Base-by-base conservation (phyloP, 2,329 filamentous ascomycete genomes). In the Pseudocercospora eumusae region DNA sequence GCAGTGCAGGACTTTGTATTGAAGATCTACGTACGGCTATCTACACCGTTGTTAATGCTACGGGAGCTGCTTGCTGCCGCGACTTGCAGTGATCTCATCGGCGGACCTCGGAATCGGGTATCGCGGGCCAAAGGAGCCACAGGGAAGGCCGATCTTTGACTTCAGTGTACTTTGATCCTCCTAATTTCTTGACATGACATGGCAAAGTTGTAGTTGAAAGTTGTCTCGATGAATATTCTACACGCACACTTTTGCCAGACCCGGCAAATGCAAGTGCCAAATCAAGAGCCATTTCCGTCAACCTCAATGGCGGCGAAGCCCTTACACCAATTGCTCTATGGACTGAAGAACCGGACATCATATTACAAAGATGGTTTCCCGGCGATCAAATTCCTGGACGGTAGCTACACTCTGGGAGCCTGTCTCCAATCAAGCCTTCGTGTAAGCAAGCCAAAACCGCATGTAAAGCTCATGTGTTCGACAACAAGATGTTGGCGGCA, bases 51-150 rank as follows among this genome's bases (percentile, higher is more conserved):
- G 45, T 25, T 18, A 4, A 9, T 28, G 47, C 13, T 52, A 9
- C 6, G 18, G 18, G 47, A n/a, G 44, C 44, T 47, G 44, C 20
- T 23, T 27, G 25, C 47, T 52, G 47, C 15, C 23, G 47, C 25
- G 18, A 47, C 1, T 15, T 47, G 44, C 18, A 21, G 44, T 47
- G 44, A 47, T 21, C 44, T 47, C 44, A 47, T 47, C 44, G 44
- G 20, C 44, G 44, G 44, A 47, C 44, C 44, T 47, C 44, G 44
- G 44, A 47, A 18, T 21, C 44, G 44, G 44, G 44, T 47, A 47
- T 21, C 18, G 44, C 44, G 44, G 44, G 23, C n/a, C 20, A 47
- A 47, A 13, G 44, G 44, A 21, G 44, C 23, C 18, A 18, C 44
- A 47, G 44, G 33, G 33, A 36, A 36, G 33, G 33, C 33, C 44